phyloP scores from a whole-genome alignment of 2,329 filamentous ascomycete species.

The Blastomyces parvus region DNA sequence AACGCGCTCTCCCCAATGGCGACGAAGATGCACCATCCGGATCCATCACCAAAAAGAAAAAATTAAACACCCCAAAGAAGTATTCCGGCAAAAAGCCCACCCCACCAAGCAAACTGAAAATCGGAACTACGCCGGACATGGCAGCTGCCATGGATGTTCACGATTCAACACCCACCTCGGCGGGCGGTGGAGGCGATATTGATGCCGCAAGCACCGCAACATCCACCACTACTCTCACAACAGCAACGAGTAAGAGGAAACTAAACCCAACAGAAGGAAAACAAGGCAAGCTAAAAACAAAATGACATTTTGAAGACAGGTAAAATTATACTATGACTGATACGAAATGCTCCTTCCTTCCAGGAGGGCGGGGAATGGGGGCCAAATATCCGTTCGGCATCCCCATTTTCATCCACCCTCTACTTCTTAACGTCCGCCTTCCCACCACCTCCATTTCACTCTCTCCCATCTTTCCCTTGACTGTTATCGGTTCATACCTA shows the following conservation, averaged over 20 bases:
- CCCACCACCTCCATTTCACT: not conserved
- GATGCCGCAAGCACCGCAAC: not conserved
- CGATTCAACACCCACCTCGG: not conserved
- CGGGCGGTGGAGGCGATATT: not conserved
- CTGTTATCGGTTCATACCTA: not conserved
- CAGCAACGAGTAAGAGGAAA: slow-evolving; percentile 6
- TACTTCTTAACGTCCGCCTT: not conserved
- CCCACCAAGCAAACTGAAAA: slow-evolving; percentile 33
- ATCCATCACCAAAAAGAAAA: slow-evolving; percentile 43
- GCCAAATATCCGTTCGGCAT: no score
- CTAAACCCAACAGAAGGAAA: slow-evolving; percentile 4
- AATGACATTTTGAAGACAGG: slow-evolving; percentile 2
- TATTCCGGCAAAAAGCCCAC: slow-evolving; percentile 29
- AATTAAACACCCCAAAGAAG: slow-evolving; percentile 25
- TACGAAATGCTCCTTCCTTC: not conserved
- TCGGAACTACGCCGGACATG: slow-evolving; percentile 32
- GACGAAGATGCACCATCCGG: slow-evolving; percentile 29
- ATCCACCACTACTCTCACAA: not conserved
- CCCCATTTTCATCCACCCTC: not conserved
- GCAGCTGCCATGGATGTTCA: slow-evolving; percentile 1
- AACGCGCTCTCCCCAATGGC: slow-evolving; percentile 32
- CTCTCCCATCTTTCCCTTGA: not conserved
- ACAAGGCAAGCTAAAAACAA: not conserved
- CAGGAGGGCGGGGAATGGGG: not conserved
- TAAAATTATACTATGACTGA: not conserved